Evolutionary conservation across 768 basidiomycete species (phyloP), one percentile per base, ranked within the genome.

Genomic region (Auricularia auricula-judae): DNA sequence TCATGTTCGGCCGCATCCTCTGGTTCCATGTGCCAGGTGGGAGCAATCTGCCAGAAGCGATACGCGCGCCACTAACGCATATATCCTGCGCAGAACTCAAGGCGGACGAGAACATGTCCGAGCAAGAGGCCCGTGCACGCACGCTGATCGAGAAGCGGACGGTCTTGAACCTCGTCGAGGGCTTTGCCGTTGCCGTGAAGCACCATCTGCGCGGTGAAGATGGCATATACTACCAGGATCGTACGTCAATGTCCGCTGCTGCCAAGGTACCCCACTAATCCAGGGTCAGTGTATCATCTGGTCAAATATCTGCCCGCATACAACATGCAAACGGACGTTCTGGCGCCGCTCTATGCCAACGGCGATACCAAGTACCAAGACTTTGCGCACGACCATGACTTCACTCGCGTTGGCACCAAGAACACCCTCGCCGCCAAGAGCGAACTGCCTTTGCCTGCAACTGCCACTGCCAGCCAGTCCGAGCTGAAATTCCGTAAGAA

Each of bases 161-260:
- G 10, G 63, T 61, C 18, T 10, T 64, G 8, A 64, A 64, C 58
- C 63, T 64, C 35, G 35, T 64, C 12, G 63, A 64, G 34, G 63
- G n/a, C 16, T 64, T 64, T 64, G 63, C 63, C 18, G 63, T 64
- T 10, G 63, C 63, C 14, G 33, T 64, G 29, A 64, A 64, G 56
- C 63, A 64, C 43, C 58, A 64, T 61, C 23, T 64, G n/a, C 51
- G 63, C 54, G 63, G 63, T 14, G 63, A 64, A 36, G 36, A 56
- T 14, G 47, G 36, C 47, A 23, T 44, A 21, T 60, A 64, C 43
- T 64, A 64, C 54, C 60, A 59, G 23, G 63, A 64, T 29, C 63
- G 56, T 59, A 34, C 23, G 56, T 59, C 56, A 29, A 10, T 33
- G 3, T 7, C 56, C 23, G 11, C 23, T 59, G 14, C 8, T 23